Conservation (phyloP, 2,329 filamentous ascomycete species). For the Venturia asperata region DNA sequence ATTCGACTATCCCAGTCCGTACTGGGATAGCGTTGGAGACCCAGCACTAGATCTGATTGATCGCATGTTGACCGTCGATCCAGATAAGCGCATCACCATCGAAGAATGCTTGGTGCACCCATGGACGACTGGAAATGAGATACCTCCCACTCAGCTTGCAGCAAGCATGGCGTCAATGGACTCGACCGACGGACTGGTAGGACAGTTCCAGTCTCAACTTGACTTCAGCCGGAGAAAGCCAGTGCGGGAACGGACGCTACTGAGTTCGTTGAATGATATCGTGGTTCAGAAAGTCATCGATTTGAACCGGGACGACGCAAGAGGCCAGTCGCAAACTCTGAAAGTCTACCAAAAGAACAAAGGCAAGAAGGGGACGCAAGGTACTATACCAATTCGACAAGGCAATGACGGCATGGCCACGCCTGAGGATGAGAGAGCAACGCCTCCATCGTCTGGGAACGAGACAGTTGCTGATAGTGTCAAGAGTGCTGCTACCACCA, state of each 20-base stretch:
- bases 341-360: conserved; percentile 37
- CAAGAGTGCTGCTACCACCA: conserved; percentile 12
- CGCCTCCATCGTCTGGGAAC: background rate
- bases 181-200: conserved; percentile 84
- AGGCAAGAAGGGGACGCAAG: conserved; percentile 17
- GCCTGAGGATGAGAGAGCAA: conserved; percentile 1
- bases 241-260: conserved; percentile 73
- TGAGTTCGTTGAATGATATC: conserved; percentile 75
- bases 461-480: background rate
- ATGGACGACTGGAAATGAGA: conserved; percentile 61
- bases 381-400: background rate
- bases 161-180: conserved; percentile 45
- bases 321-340: conserved; percentile 23
- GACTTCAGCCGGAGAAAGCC: conserved; percentile 79
- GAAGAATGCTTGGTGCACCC: conserved; percentile 88
- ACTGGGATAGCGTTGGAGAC: conserved; percentile 87
- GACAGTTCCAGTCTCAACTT: conserved; percentile 45
- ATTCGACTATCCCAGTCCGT: conserved; percentile 93
- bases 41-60: conserved; percentile 89
- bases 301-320: conserved; percentile 45
- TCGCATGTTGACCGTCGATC: conserved; percentile 84
- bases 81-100: conserved; percentile 74
- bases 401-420: background rate
- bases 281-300: conserved; percentile 53
- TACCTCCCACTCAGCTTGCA: conserved; percentile 21